Conservation (phyloP, 1,284 basidiomycete species). For the Marasmius sp. region DNA sequence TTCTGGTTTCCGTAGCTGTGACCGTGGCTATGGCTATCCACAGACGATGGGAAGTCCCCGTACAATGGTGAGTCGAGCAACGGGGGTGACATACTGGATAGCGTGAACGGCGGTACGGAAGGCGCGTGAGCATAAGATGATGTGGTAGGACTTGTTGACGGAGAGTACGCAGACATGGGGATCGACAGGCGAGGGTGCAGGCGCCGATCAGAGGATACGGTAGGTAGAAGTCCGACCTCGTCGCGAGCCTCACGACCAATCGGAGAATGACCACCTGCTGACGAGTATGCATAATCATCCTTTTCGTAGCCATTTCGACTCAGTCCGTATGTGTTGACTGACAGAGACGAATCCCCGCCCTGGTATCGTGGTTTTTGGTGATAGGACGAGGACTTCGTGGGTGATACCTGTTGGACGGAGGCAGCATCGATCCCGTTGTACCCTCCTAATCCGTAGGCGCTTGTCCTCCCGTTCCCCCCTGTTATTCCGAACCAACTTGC, state of each 20-base stretch:
- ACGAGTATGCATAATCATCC: not conserved
- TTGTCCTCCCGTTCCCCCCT: not conserved
- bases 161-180: too few species aligned
- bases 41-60: too few species aligned
- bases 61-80: too few species aligned
- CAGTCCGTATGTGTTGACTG: not conserved
- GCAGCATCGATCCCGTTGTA: not conserved
- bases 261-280: not conserved
- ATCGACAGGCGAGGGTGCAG: too few species aligned
- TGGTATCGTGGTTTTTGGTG: not conserved
- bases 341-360: not conserved
- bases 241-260: too few species aligned
- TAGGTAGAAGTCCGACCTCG: too few species aligned
- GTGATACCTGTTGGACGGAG: not conserved
- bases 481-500: not conserved
- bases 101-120: too few species aligned
- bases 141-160: too few species aligned
- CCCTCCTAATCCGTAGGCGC: not conserved
- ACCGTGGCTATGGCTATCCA: not conserved
- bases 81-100: too few species aligned
- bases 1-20: not conserved
- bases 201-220: too few species aligned
- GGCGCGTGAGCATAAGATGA: too few species aligned
- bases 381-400: not conserved
- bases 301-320: not conserved